These are phyloP conservation scores for Globisporangium echinulatum DNA, from an alignment of 352 stramenopile genomes.

Conservation along the genomic window DNA sequence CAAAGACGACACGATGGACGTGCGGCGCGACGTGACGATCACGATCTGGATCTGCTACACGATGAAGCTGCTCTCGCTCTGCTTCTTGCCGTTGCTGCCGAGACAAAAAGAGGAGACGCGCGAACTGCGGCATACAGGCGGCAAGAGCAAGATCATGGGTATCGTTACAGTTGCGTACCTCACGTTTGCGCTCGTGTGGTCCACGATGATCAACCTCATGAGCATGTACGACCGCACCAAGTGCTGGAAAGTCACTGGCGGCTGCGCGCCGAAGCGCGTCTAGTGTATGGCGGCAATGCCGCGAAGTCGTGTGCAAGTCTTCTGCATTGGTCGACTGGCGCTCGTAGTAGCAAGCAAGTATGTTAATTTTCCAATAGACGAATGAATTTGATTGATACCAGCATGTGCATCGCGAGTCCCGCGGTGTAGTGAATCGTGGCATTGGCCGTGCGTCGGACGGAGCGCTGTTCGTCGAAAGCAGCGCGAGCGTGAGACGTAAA, in stretches of 20 bases:
- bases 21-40: conserved; percentile 48
- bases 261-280: conserved; percentile 25
- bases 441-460: too few species aligned
- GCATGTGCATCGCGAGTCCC: too few species aligned
- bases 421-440: too few species aligned
- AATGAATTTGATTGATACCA: too few species aligned
- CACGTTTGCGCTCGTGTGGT: conserved; percentile 30
- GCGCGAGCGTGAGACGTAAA: too few species aligned
- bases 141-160: conserved; percentile 30
- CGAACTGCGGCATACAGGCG: conserved; percentile 27
- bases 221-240: conserved; percentile 50
- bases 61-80: conserved; percentile 46
- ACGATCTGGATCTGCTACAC: conserved; percentile 47
- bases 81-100: conserved; percentile 43
- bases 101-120: conserved; percentile 31
- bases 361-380: too few species aligned
- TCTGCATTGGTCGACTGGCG: not conserved
- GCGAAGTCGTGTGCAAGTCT: not conserved
- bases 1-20: conserved; percentile 28
- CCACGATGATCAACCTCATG: conserved; percentile 41
- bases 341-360: not conserved
- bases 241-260: conserved; percentile 62
- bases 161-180: conserved; percentile 30
- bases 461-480: too few species aligned
- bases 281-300: not conserved